Evolutionary conservation across 2,329 filamentous ascomycete species (phyloP).

Genomic region (Tolypocladium endophyticum): DNA sequence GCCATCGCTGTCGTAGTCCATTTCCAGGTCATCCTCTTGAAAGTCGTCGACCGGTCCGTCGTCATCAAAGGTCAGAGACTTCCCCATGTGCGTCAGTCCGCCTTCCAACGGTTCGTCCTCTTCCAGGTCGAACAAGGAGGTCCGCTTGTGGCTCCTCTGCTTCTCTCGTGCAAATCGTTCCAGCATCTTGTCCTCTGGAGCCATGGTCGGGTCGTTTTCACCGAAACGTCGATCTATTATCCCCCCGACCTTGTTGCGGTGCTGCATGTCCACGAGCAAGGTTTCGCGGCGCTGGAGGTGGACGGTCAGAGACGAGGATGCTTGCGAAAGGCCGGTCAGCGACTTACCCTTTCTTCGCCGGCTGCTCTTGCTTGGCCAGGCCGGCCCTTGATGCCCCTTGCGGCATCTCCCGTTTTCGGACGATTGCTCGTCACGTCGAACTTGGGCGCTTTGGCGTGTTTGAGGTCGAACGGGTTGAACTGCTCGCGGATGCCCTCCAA

Average conservation of each 20-base stretch:
- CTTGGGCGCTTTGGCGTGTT: slow-evolving; percentile 69
- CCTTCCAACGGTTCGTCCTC: slow-evolving; percentile 50
- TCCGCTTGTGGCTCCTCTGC: slow-evolving; percentile 65
- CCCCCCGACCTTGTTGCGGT: slow-evolving; percentile 81
- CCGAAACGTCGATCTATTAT: slow-evolving; percentile 90
- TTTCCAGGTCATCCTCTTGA: slow-evolving; percentile 60
- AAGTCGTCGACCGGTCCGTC: slow-evolving; percentile 59
- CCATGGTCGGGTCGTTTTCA: slow-evolving; percentile 90
- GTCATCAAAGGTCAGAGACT: slow-evolving; percentile 55
- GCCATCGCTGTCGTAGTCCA: slow-evolving; percentile 46
- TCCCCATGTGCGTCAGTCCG: slow-evolving; percentile 71
- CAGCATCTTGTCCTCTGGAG: slow-evolving; percentile 82
- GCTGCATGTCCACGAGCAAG: slow-evolving; percentile 80
- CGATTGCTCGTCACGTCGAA: slow-evolving; percentile 71
- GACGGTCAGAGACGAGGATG: slow-evolving; percentile 4
- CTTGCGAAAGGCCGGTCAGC: not conserved
- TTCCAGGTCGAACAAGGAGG: slow-evolving; percentile 81
- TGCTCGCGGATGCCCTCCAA: slow-evolving; percentile 83
- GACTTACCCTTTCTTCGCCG: slow-evolving; percentile 69
- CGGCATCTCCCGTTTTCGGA: slow-evolving; percentile 37
- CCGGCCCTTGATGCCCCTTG: slow-evolving; percentile 55
- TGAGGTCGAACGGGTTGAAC: slow-evolving; percentile 97
- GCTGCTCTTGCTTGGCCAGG: slow-evolving; percentile 77
- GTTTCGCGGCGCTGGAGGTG: slow-evolving; percentile 59
- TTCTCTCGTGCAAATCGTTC: slow-evolving; percentile 87